Conservation (phyloP, 1,139 yeast species). For the Arxiozyma heterogenica region DNA sequence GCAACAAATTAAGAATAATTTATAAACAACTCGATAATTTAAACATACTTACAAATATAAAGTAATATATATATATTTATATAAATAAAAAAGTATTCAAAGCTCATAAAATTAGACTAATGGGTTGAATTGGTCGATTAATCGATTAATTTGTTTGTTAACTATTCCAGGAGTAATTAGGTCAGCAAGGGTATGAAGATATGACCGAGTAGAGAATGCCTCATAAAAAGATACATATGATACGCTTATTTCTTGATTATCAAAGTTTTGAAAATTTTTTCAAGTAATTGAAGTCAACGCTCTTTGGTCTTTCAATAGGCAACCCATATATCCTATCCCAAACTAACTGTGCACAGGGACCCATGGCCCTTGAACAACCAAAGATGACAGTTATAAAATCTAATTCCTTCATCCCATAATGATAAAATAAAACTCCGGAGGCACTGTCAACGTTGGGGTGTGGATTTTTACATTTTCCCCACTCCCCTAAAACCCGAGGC, state of each 20-base stretch:
- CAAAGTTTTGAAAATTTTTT: constrained; percentile 1
- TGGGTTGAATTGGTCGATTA: background rate
- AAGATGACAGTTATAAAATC: constrained; percentile 51
- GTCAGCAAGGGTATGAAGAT: background rate
- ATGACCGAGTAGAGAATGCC: background rate
- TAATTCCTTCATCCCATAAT: constrained; percentile 49
- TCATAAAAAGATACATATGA: no score
- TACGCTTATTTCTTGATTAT: background rate
- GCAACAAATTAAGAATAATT: background rate
- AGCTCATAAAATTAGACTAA: no score
- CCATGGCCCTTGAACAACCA: constrained; percentile 51
- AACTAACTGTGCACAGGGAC: constrained; percentile 49
- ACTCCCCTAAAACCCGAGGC: constrained; percentile 45
- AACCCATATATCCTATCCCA: constrained; percentile 53
- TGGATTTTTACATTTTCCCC: constrained; percentile 58
- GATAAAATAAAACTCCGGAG: constrained; percentile 48
- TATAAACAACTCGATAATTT: no score
- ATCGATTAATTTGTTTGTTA: background rate
- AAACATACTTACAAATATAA: no score
- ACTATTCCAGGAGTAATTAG: background rate
- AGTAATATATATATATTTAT: background rate
- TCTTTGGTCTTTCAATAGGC: constrained; percentile 57
- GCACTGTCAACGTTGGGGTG: constrained; percentile 57
- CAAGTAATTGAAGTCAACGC: constrained; percentile 19
- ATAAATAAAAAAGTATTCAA: no score